A percentile compares a stretch with the other conserved stretches of the same genome.
Conservation (phyloP, 2,329 filamentous ascomycete species). For the Paraconiothyrium brasiliense region DNA sequence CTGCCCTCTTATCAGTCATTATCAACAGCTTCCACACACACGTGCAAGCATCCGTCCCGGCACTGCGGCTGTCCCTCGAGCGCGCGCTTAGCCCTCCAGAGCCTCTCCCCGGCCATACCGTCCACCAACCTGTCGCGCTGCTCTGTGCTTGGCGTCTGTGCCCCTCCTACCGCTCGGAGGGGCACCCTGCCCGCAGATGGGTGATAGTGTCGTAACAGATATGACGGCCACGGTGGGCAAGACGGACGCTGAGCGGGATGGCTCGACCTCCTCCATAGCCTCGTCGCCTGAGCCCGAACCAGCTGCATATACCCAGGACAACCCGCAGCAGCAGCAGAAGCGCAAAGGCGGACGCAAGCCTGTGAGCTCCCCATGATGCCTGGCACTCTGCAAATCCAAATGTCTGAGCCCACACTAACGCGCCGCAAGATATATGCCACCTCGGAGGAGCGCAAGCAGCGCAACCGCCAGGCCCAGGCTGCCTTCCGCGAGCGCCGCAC, state of each 20-base stretch:
- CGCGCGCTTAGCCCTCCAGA: slow-evolving; percentile 50
- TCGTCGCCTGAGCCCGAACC: slow-evolving; percentile 59
- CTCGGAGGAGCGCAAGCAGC: slow-evolving; percentile 96
- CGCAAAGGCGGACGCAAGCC: slow-evolving; percentile 97
- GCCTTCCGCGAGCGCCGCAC: slow-evolving; percentile 96
- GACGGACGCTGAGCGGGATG: slow-evolving; percentile 54
- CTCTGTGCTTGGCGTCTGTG: slow-evolving; percentile 47
- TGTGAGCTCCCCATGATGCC: slow-evolving; percentile 65
- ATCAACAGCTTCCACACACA: slow-evolving; percentile 52
- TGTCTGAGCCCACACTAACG: slow-evolving; percentile 52
- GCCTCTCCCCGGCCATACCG: slow-evolving; percentile 31
- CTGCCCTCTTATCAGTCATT: slow-evolving; percentile 55
- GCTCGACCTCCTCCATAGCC: slow-evolving; percentile 59
- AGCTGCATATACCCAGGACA: slow-evolving; percentile 54
- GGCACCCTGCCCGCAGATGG: slow-evolving; percentile 60
- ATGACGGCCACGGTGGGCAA: slow-evolving; percentile 58
- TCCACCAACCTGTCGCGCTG: slow-evolving; percentile 41
- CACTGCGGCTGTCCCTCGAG: slow-evolving; percentile 43
- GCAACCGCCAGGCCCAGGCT: slow-evolving; percentile 95
- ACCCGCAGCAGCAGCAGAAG: slow-evolving; percentile 72
- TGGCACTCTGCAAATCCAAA: slow-evolving; percentile 33
- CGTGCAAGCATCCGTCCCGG: slow-evolving; percentile 43
- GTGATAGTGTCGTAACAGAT: slow-evolving; percentile 57
- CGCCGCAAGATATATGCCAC: slow-evolving; percentile 90
- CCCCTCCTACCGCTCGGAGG: slow-evolving; percentile 50